Evolutionary conservation across 306 rosid species (phyloP).

Genomic region (Cotoneaster glaucophyllus): DNA sequence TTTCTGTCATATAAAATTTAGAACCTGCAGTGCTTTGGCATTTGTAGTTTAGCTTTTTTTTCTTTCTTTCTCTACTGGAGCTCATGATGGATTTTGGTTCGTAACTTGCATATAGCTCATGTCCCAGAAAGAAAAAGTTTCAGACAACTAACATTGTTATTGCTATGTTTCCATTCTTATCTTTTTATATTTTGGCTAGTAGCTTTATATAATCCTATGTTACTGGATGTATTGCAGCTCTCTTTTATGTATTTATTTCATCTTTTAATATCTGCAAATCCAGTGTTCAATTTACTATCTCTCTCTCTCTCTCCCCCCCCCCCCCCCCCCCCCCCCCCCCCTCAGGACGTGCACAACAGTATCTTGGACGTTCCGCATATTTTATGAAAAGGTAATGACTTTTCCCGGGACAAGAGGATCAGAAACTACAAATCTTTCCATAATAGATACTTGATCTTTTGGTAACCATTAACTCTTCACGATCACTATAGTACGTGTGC

Average conservation of each 20-base stretch:
- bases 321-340: neutral
- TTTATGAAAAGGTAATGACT: constrained; percentile 72
- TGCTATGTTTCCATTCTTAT: neutral
- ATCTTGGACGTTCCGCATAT: constrained; percentile 85
- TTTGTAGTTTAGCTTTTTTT: neutral
- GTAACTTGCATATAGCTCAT: neutral
- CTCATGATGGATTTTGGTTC: neutral
- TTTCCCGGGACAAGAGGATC: neutral
- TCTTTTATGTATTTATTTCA: neutral
- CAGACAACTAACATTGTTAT: neutral
- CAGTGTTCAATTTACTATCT: constrained; percentile 4
- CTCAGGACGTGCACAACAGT: constrained; percentile 87
- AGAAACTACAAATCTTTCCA: constrained; percentile 6
- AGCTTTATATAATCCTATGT: neutral
- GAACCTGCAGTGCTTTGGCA: neutral
- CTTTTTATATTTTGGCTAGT: neutral
- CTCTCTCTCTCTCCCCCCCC: constrained; percentile 7
- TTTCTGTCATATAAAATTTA: neutral
- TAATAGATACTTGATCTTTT: constrained; percentile 6
- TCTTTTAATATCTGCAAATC: neutral
- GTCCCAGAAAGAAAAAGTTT: neutral
- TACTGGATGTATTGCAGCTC: neutral
- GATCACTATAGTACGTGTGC: neutral
- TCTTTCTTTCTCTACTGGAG: neutral
- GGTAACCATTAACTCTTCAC: neutral